Evolutionary conservation across 768 basidiomycete genomes (phyloP), one percentile per base, ranked within the genome.

Genomic region (Mycena vulgaris): DNA sequence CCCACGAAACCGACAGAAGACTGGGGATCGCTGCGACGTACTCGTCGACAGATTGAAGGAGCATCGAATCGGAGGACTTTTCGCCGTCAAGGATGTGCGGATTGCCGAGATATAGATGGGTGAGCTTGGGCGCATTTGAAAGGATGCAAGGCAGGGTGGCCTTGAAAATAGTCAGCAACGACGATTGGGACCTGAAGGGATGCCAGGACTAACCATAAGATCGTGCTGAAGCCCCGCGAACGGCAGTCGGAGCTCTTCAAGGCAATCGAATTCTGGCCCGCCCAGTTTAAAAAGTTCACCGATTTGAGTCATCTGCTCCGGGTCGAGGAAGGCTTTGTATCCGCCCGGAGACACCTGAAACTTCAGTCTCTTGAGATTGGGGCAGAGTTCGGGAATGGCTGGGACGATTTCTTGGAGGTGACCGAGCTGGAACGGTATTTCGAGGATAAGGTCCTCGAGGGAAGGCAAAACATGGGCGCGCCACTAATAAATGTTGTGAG

Each of bases 331-430:
- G 5, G 47, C 63, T 19, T 16, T 47, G 63, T 57, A 65, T 19
- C 53, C 63, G 9, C 23, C 13, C 0, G 42, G 23, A 1, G 63
- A 65, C 42, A 65, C 57, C 63, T 57, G 25, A 14, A 65, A 27
- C 23, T 65, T 65, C 3, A 65, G 27, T 21, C 25, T 16, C 33
- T 57, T 56, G 16, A 65, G 63, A 16, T 16, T 30, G 16, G 63
- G 63, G 53, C 63, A 65, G 1, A 65, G 33, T 48, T 65, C 53
- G 8, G 63, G 55, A n/a, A 65, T 25, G 27, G 55, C 63, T 5
- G 42, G 27, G 19, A 65, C 3, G 10, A 65, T 65, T 3, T 65
- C 31, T 47, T 42, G 52, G 30, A 65, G n/a, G 27, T 65, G 63
- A 28, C 10, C 25, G 17, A 57, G 63, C 17, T 65, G 23, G 53